Evolutionary conservation across 2,329 filamentous ascomycete genomes (phyloP), one percentile per base, ranked within the genome.

Genomic region (Septoria linicola): DNA sequence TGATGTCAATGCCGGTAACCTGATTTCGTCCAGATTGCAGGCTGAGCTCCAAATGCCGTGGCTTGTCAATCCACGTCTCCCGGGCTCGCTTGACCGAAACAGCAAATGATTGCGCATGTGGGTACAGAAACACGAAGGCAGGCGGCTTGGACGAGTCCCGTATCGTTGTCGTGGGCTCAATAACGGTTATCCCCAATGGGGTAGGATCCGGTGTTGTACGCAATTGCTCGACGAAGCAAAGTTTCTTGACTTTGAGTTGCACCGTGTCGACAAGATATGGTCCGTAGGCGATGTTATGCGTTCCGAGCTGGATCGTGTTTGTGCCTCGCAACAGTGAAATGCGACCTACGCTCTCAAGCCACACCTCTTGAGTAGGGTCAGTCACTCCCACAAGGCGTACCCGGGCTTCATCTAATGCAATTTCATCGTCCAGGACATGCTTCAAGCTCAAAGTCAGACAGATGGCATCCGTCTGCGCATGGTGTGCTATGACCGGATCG

Each of bases 21-120:
- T 83, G 70, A 64, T 96, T 95, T 79, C 85, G 87, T 1, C 90
- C 91, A 8, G 84, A 83, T 8, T 74, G 74, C 10, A 96, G 71
- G 43, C 83, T 77, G 16, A 99, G 73, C 52, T 95, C 88, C 0
- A 97, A 75, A 0, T 82, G 84, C 51, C 88, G 88, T 61, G 85
- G 84, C 59, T 84, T 84, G 66, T 95, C 88, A 4, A 99, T 80
- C 55, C 92, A 84, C 19, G 95, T 85, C 37, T 84, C 75, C 55
- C 80, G 85, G 0, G 87, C 83, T 0, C 87, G 77, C 35, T 74
- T 76, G 6, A 95, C 73, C 41, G 78, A 79, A 2, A 87, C 80
- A 53, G 89, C 81, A 3, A 96, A 80, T 0, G 87, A 80, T 39
- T 83, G 76, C 1, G 79, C 70, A 13, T 83, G 80, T 25, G 90